Base-by-base conservation (phyloP, 176 grass and related monocot genomes). In the Alloteropsis semialata region DNA sequence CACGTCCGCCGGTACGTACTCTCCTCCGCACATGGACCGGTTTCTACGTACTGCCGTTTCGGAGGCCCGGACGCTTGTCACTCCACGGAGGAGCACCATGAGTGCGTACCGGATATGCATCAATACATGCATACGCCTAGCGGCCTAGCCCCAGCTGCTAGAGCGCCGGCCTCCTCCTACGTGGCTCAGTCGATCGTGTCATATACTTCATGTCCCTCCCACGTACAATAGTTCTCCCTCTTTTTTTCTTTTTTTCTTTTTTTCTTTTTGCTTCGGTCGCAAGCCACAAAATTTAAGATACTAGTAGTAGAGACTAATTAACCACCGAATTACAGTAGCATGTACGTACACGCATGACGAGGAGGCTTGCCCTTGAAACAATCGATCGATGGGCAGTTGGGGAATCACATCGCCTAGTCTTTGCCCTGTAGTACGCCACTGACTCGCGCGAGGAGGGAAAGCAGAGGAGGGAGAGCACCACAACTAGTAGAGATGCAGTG, bases 41-140 rank as follows among this genome's bases (percentile, higher is more conserved):
- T 89, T 82, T 85, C 82, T 77, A 81, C 82, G 82, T 89, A 81
- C 63, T 85, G 71, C 82, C 71, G 27, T 74, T 84, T 75, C 50
- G 2, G 72, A 77, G 24, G 64, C 25, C 39, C 12, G 83, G 78
- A 77, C 78, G 36, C 54, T 65, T 85, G 78, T 70, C 72, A 54
- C 61, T 24, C n/a, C 25, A 77, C 30, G 72, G 71, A 85, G 43
- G 64, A 25, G 55, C 25, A 22, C 54, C 36, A 82, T 32, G 82
- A 77, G 80, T 53, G 72, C 72, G 78, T 72, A 39, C 88, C 72
- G 45, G 78, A 77, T 77, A 65, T 72, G 64, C 10, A 43, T 19
- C n/a, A n/a, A n/a, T n/a, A n/a, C n/a, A n/a, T n/a, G n/a, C n/a
- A n/a, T n/a, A n/a, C n/a, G n/a, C n/a, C n/a, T n/a, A n/a, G n/a